These are phyloP conservation scores for Marchantia paleacea DNA, from an alignment of 225 moss, liverwort and hornwort genomes.

Conservation along the genomic window DNA sequence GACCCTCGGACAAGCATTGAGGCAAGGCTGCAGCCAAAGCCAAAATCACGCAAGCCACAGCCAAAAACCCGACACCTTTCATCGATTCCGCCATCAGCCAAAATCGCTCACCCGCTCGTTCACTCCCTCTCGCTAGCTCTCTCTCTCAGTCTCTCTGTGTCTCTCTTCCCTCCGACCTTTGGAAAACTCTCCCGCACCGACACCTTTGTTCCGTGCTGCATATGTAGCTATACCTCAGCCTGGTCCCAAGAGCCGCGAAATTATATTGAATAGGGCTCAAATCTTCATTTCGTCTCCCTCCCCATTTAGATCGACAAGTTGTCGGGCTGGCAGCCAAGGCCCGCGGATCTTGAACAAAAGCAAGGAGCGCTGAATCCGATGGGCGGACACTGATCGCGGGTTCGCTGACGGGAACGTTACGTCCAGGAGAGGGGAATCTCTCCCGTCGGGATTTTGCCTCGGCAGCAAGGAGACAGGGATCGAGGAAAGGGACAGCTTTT, in stretches of 20 bases:
- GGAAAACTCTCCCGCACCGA: not conserved
- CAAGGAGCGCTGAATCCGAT: not conserved
- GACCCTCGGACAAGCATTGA: not conserved
- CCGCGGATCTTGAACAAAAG: not conserved
- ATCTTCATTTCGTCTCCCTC: not conserved
- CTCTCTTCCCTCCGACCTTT: not conserved
- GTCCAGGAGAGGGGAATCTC: not conserved
- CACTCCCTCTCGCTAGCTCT: not conserved
- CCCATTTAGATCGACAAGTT: not conserved
- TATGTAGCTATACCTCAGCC: not conserved
- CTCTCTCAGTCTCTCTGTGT: too few species aligned
- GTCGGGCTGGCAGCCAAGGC: not conserved
- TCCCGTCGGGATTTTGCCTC: not conserved
- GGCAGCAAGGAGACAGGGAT: too few species aligned
- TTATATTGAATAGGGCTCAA: not conserved
- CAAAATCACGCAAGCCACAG: conserved; percentile 1
- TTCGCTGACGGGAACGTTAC: not conserved
- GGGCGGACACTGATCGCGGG: not conserved
- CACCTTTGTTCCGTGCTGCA: not conserved
- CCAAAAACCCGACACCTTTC: not conserved
- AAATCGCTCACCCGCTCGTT: not conserved
- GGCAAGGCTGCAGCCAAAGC: not conserved
- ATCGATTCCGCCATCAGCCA: not conserved
- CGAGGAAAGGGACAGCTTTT: too few species aligned
- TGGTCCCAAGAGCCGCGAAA: not conserved